Base-by-base conservation (phyloP, 1,284 basidiomycete species). In the Heterobasidion occidentale region DNA sequence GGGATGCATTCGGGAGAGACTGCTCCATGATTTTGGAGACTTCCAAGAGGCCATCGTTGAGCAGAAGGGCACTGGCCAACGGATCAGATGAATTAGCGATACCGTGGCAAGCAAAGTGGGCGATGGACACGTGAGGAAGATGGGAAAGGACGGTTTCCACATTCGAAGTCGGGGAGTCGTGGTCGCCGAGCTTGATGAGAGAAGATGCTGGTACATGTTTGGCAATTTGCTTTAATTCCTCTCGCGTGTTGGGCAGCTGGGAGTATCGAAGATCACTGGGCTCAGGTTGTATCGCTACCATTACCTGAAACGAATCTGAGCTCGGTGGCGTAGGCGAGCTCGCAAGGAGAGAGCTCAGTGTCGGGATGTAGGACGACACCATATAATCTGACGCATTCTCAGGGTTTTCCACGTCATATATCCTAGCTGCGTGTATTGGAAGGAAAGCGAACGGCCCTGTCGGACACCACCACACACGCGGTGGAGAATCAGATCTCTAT, bases 401-500 rank as follows among this genome's bases (percentile, higher is more conserved):
- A 56, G 27, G 27, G 15, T 35, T 17, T 49, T 38, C 36, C 27
- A 15, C 46, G 12, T 45, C 50, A 38, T 59, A 61, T 35, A 55
- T 27, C 7, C 64, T 64, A 20, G 65, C 65, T 33, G 66, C 66
- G 53, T 67, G 66, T 36, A 68, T 55, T 7, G 67, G 67, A 20
- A 68, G 61, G 36, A 58, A 65, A 45, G 60, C 55, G 9, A 59
- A 52, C 45, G 58, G 51, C 14, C 60, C 55, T 15, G 56, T 59
- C 5, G 60, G 56, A 49, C 64, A 62, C 57, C 53, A 59, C 36
- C 56, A 59, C 19, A 65, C 42, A 45, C 56, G 51, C 15, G 59
- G 59, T n/a, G 58, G 54, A 19, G 27, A 52, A 33, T 47, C 54
- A 51, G 54, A 45, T 42, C 57, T 55, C 38, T 54, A 38, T 27